These are phyloP conservation scores for Phellinidium pouzarii DNA, from an alignment of 1,284 basidiomycete species.

Conservation along the genomic window DNA sequence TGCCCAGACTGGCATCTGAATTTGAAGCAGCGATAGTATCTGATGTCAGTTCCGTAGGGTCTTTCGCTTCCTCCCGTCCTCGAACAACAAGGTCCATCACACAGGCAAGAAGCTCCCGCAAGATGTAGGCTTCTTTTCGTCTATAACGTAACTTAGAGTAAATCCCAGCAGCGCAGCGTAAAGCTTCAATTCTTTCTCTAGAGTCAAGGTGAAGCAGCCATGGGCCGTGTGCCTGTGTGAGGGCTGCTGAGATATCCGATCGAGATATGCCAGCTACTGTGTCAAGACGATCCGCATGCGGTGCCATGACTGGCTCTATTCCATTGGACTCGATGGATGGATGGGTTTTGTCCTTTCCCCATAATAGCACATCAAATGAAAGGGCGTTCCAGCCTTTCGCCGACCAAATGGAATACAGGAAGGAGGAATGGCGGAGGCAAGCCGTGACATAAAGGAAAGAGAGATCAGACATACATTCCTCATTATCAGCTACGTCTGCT, in stretches of 20 bases:
- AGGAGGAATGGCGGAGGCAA: constrained; percentile 59
- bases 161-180: constrained; percentile 66
- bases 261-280: constrained; percentile 61
- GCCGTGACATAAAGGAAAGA: constrained; percentile 60
- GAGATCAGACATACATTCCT: constrained; percentile 52
- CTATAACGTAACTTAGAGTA: constrained; percentile 75
- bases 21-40: constrained; percentile 39
- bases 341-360: constrained; percentile 25
- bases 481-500: constrained; percentile 42
- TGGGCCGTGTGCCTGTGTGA: constrained; percentile 73
- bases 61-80: constrained; percentile 60
- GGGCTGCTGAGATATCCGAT: constrained; percentile 53
- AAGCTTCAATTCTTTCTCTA: constrained; percentile 63
- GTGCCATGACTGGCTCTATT: background rate
- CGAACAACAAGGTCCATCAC: constrained; percentile 76
- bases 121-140: constrained; percentile 79
- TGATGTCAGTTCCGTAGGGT: constrained; percentile 27
- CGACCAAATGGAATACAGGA: constrained; percentile 76
- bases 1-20: constrained; percentile 40
- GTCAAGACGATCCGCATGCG: background rate
- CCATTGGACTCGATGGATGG: background rate
- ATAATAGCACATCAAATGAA: constrained; percentile 70
- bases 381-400: constrained; percentile 82
- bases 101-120: constrained; percentile 79
- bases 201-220: constrained; percentile 79